A percentile compares a stretch with the other conserved stretches of the same genome.
phyloP scores from a whole-genome alignment of 768 basidiomycete genomes.

The Tricholoma sp. region DNA sequence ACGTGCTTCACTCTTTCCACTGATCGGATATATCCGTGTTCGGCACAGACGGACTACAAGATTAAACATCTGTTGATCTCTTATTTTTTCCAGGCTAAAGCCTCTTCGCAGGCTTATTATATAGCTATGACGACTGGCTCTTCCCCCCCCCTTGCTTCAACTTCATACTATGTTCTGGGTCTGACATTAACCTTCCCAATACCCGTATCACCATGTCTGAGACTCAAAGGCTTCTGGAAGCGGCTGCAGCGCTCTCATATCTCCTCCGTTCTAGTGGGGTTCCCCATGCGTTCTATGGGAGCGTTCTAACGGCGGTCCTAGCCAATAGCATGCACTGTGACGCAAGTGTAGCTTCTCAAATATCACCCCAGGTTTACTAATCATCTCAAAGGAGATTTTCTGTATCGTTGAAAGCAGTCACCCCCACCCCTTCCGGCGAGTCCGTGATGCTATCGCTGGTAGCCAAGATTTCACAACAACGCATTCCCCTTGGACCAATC shows the following conservation, averaged over 20 bases:
- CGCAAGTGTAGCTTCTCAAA: slow-evolving; percentile 35
- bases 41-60: slow-evolving; percentile 33
- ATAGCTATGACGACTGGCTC: slow-evolving; percentile 37
- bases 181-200: slow-evolving; percentile 29
- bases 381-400: slow-evolving; percentile 60
- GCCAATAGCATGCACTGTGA: slow-evolving; percentile 61
- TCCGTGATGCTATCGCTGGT: slow-evolving; percentile 67
- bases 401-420: slow-evolving; percentile 80
- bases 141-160: slow-evolving; percentile 33
- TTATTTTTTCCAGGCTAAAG: slow-evolving; percentile 38
- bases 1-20: slow-evolving; percentile 32
- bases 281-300: slow-evolving; percentile 81
- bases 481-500: slow-evolving; percentile 82
- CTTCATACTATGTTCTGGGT: slow-evolving; percentile 52
- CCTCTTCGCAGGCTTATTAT: slow-evolving; percentile 47
- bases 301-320: slow-evolving; percentile 63
- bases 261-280: slow-evolving; percentile 52
- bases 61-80: slow-evolving; percentile 42
- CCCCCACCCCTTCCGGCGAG: slow-evolving; percentile 71
- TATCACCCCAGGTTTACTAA: slow-evolving; percentile 9
- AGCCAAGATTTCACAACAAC: slow-evolving; percentile 61
- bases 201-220: slow-evolving; percentile 51
- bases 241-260: slow-evolving; percentile 68
- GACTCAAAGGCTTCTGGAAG: slow-evolving; percentile 69
- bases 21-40: slow-evolving; percentile 46